Evolutionary conservation across 345 rosid species (phyloP), one percentile per base, ranked within the genome.

Genomic region (Ceriops decandra): DNA sequence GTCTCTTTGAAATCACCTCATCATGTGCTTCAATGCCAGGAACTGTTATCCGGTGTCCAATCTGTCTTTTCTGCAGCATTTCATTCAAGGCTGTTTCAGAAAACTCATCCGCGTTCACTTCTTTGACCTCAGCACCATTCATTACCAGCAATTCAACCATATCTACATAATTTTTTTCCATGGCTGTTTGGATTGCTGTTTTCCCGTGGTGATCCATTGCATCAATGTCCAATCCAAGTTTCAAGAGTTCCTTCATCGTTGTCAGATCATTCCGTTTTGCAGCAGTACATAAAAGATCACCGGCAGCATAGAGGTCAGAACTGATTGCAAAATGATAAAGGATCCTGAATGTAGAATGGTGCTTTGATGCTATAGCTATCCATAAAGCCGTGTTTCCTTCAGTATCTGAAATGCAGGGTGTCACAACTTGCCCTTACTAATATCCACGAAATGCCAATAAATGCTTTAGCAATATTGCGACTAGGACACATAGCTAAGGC

Each of bases 211-310:
- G 83, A 21, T 93, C 82, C 72, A 81, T 77, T 5, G 96, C 75
- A 54, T 90, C 85, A 0, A 82, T 79, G 42, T 70, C 76, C 52
- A 93, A 36, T 68, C 92, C 96, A 0, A 84, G 84, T 67, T 77
- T 85, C 73, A 87, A 19, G 31, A 90, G 91, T 47, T 83, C 87
- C 35, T 85, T 69, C 87, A 89, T 81, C 30, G 83, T 85, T 10
- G 32, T 42, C 16, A 85, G 24, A n/a, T 90, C 84, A 24, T 89
- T 90, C 62, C 87, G 73, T 72, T 73, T 85, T 28, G 90, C 91
- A 11, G 95, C 95, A 27, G 83, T 85, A 81, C 98, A 88, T 62
- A 92, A 59, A 67, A 92, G 93, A 56, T 88, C 86, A 24, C 95
- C 98, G 5, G 88, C 84, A 11, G 86, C 76, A 60, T 78, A 77